Evolutionary conservation across 2,329 filamentous ascomycete species (phyloP), one percentile per base, ranked within the genome.

Genomic region (Neobulgaria alba): DNA sequence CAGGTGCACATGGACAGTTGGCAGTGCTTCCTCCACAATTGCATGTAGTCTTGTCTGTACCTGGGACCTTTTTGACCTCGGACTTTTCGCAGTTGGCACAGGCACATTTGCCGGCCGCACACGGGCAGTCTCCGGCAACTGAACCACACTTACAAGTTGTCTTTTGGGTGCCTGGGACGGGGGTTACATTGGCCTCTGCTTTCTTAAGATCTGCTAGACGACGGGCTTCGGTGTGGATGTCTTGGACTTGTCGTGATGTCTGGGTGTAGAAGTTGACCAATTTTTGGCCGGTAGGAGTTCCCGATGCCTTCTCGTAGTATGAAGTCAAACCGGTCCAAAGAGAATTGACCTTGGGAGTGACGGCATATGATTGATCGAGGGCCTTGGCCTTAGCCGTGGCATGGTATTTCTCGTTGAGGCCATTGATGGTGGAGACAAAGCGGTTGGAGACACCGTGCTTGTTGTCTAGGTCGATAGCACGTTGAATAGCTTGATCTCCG

Each of bases 281-380:
- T 66, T 83, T 87, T 70, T 89, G 79, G 54, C 92, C 92, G 1
- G 88, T 94, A 8, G 88, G 87, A 0, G 88, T 93, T 61, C 74
- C 82, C 42, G 81, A 70, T 2, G 90, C 90, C 74, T 93, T 93
- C 67, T 96, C 90, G 60, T 95, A 96, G 75, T 96, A 98, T 10
- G 82, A 87, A 63, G 71, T 72, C 46, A 96, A 62, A 23, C 86
- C 84, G 45, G 72, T 75, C 45, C 75, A 66, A 45, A 81, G 60
- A 44, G 66, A 73, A 58, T 70, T 76, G 48, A 85, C 87, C 58
- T 82, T 84, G 54, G 80, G 72, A 40, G 77, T 76, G 58, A 96
- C 78, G 54, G 84, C 82, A 66, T 95, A 94, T 63, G 77, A 86
- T 63, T 82, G 73, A 61, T 98, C 90, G 39, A 90, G 74, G 2